Evolutionary conservation across 2,329 filamentous ascomycete species (phyloP), one percentile per base, ranked within the genome.

Genomic region (Exophiala sp.): DNA sequence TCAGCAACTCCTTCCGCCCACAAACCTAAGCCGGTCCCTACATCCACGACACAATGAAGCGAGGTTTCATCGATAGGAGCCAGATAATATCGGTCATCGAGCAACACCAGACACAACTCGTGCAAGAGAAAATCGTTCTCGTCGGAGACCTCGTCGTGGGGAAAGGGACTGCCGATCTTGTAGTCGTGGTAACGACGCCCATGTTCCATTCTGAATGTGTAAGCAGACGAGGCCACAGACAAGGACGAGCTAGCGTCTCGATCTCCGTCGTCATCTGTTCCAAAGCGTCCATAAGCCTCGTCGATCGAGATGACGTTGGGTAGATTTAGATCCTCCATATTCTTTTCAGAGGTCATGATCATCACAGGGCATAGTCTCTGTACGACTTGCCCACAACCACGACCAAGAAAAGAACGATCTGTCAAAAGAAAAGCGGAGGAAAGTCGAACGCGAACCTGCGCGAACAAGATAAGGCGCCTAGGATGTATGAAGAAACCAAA

Each of bases 1-100:
- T 71, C 68, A 42, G 68, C 68, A 29, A 69, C 60, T 39, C 63
- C 63, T 33, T 65, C 63, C 20, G 67, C 65, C 69, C 69, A 71
- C 18, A 67, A 60, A 11, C 69, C 69, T 16, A 58, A 54, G 1
- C 67, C 69, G 11, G 66, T 68, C 12, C 69, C 67, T 39, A 71
- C 54, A 50, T 70, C 67, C 7, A 67, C 62, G 33, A 68, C 60
- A 47, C 57, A 55, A n/a, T 46, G 46, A 18, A 64, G 54, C 16
- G 58, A 58, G 5, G 56, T 47, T 11, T 57, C 49, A 14, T 54
- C 47, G 39, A 64, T 54, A 21, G 62, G 61, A 36, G 62, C 55
- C 12, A 58, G 8, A 44, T 53, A 63, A 35, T 55, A 57, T 47
- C 50, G 52, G 57, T 62, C 44, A 8, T 59, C 57, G 34, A 59